Evolutionary conservation across 176 grass and related monocot genomes (phyloP).

Genomic region (Tuctoria greenei): DNA sequence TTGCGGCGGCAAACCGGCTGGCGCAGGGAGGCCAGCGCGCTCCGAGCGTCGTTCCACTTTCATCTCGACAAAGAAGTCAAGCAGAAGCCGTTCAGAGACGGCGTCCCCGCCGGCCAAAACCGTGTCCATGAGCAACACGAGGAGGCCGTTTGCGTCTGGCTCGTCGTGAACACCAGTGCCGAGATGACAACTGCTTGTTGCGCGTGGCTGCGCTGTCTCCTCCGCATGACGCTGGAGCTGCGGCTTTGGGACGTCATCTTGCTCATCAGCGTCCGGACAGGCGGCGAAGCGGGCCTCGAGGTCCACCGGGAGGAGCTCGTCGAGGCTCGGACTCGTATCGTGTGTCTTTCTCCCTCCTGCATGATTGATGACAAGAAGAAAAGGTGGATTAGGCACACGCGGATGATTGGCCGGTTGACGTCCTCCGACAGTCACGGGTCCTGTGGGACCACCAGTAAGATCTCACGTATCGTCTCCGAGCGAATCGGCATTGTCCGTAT

Average conservation of each 20-base stretch:
- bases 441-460: conserved; percentile 19
- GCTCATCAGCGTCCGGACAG: neutral
- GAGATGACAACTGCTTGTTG: too few species aligned
- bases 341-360: conserved; percentile 54
- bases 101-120: neutral
- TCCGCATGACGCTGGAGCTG: neutral
- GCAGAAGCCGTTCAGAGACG: conserved; percentile 50
- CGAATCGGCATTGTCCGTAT: neutral
- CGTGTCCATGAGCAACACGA: conserved; percentile 7
- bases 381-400: neutral
- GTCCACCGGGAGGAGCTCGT: conserved; percentile 34
- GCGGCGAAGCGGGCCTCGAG: conserved; percentile 47
- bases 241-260: neutral
- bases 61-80: conserved; percentile 68
- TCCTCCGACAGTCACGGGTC: conserved; percentile 9
- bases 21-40: neutral
- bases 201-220: neutral
- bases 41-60: neutral
- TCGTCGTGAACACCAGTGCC: neutral
- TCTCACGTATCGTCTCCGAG: conserved; percentile 7
- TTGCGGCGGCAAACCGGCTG: neutral
- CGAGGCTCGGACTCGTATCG: conserved; percentile 45
- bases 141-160: conserved; percentile 10
- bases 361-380: neutral
- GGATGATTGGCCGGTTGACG: neutral